These are phyloP conservation scores for Coemansia sp. DNA, from an alignment of 192 early-diverging fungal genomes.

Conservation along the genomic window DNA sequence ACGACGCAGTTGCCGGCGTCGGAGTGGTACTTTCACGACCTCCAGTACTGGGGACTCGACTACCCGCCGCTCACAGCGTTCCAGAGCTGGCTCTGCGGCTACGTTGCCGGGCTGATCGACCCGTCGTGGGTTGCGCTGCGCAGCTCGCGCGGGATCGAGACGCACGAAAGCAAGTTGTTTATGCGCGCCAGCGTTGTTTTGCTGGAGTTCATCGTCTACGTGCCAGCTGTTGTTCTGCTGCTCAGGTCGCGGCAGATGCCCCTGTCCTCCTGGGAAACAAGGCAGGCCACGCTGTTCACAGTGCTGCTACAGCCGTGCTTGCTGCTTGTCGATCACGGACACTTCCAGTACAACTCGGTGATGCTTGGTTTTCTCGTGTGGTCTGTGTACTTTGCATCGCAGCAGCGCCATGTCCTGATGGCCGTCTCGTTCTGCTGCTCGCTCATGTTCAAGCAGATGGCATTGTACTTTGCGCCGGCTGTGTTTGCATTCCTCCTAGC, in stretches of 20 bases:
- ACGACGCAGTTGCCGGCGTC: conserved; percentile 73
- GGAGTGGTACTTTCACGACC: conserved; percentile 88
- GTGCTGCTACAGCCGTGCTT: conserved; percentile 82
- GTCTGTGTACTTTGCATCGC: conserved; percentile 67
- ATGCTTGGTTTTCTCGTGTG: conserved; percentile 93
- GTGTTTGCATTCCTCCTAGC: conserved; percentile 90
- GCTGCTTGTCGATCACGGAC: conserved; percentile 93
- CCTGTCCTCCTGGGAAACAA: conserved; percentile 22
- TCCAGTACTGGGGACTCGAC: conserved; percentile 94
- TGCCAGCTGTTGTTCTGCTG: conserved; percentile 75
- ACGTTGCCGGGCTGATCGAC: conserved; percentile 70
- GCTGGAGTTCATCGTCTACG: conserved; percentile 73
- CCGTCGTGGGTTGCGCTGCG: conserved; percentile 84
- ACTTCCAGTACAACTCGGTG: conserved; percentile 96
- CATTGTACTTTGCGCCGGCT: conserved; percentile 87
- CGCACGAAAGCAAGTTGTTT: conserved; percentile 72
- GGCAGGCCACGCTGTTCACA: conserved; percentile 57
- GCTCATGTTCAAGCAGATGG: conserved; percentile 96
- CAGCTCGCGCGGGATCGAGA: conserved; percentile 82
- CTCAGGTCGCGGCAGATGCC: conserved; percentile 32
- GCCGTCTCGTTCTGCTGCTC: conserved; percentile 81
- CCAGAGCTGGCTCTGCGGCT: conserved; percentile 84
- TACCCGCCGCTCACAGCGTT: conserved; percentile 97
- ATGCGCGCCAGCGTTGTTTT: conserved; percentile 84
- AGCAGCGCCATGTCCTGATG: conserved; percentile 65